Base-by-base conservation (phyloP, 2,329 filamentous ascomycete genomes). In the Cytospora piceicola region DNA sequence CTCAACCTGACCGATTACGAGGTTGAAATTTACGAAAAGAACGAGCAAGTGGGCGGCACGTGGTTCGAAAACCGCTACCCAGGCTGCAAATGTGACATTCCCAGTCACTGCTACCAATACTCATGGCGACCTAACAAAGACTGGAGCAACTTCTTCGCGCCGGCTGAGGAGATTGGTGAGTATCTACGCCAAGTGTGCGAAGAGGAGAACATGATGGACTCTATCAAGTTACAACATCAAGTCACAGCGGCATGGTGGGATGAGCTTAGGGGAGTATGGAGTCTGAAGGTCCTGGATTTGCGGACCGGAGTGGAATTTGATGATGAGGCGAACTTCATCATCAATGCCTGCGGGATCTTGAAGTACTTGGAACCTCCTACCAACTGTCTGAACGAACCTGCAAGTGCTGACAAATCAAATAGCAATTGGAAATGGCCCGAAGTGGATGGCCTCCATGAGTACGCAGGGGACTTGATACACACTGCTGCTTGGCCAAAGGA, bases 21-120 rank as follows among this genome's bases (percentile, higher is more conserved):
- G 64, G 75, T 81, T 58, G 73, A 82, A 49, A 74, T 86, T 53
- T 86, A 86, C 71, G 85, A 87, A 69, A 87, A 86, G 75, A 86
- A 86, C 67, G 72, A 75, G 11, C 79, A 82, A 24, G 77, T 86
- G 14, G 84, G 84, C 24, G 85, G 85, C 2, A 87, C 85, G 0
- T 88, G 85, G 85, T 79, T 80, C 68, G 85, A 87, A 71, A 87
- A 86, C 70, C 77, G 80, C 24, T 88, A 88, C 67, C 85, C 85
- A 0, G 85, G 85, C 14, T 86, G 84, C 69, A 77, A 77, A 61
- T 87, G 83, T 71, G 85, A 86, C 72, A 79, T 86, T 34, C 83
- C 83, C 12, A 83, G 80, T 71, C 85, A 88, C 75, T 87, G 84
- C 73, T 89, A 89, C 71, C 86, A 87, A 71, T 88, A 86, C 71